Conservation (phyloP, 1,139 yeast genomes). For the Hemisphaericaspora lyxosophila region DNA sequence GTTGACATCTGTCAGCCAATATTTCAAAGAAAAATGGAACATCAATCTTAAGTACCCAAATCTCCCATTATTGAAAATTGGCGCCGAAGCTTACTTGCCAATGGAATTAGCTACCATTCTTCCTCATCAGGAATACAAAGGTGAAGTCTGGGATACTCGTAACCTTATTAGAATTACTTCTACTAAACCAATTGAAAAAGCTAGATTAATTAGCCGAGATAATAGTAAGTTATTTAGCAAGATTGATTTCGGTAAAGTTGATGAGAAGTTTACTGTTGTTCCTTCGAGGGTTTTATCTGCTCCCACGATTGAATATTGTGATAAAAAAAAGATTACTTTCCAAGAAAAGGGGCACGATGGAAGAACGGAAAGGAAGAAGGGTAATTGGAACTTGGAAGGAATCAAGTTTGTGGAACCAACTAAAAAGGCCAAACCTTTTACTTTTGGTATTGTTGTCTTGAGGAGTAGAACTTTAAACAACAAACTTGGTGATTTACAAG, state of each 20-base stretch:
- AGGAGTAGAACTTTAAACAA: conserved; percentile 7
- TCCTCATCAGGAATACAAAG: conserved; percentile 14
- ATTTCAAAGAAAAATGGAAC: conserved; percentile 11
- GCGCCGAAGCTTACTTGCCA: conserved; percentile 12
- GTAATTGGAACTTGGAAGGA: conserved; percentile 15
- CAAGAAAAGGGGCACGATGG: conserved; percentile 11
- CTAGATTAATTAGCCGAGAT: conserved; percentile 11
- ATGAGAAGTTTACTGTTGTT: conserved; percentile 11
- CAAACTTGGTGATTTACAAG: conserved; percentile 9
- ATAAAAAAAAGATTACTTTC: conserved; percentile 8
- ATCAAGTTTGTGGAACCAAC: conserved; percentile 10
- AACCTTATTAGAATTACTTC: conserved; percentile 12
- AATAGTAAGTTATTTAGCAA: conserved; percentile 7
- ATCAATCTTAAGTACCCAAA: conserved; percentile 11
- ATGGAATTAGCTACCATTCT: conserved; percentile 14
- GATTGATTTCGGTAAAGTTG: conserved; percentile 12
- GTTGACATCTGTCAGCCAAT: conserved; percentile 8
- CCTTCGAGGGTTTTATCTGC: conserved; percentile 15
- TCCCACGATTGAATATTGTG: conserved; percentile 13
- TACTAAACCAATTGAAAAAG: conserved; percentile 12
- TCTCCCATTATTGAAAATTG: conserved; percentile 14
- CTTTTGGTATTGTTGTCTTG: conserved; percentile 12
- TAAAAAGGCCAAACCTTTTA: conserved; percentile 6
- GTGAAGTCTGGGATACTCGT: conserved; percentile 14
- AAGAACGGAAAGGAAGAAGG: conserved; percentile 12